phyloP scores from a whole-genome alignment of 2,329 filamentous ascomycete species.

The Neofusicoccum laricinum region DNA sequence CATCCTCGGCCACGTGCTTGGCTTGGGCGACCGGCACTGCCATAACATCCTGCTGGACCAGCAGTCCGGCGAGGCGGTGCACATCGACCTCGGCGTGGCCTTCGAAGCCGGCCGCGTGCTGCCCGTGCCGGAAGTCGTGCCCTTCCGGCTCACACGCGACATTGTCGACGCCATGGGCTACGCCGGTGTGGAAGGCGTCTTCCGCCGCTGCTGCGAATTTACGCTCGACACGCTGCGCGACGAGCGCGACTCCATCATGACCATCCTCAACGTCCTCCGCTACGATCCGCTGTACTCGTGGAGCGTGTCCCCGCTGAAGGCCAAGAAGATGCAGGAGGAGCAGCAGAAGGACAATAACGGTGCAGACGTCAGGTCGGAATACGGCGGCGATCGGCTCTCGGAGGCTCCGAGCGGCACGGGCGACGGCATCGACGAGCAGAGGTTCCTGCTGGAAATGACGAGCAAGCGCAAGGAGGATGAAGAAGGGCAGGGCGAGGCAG shows the following conservation, averaged over 20 bases:
- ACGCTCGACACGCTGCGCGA: slow-evolving; percentile 92
- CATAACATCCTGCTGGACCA: slow-evolving; percentile 95
- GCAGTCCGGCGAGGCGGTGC: slow-evolving; percentile 86
- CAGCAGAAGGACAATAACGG: slow-evolving; percentile 45
- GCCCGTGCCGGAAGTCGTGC: slow-evolving; percentile 91
- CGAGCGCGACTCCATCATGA: slow-evolving; percentile 97
- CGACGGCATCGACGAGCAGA: slow-evolving; percentile 27
- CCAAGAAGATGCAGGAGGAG: slow-evolving; percentile 66
- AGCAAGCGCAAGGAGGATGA: slow-evolving; percentile 37
- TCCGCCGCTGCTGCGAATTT: slow-evolving; percentile 97
- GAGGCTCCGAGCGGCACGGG: slow-evolving; percentile 26
- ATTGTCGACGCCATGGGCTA: slow-evolving; percentile 97
- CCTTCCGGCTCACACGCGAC: slow-evolving; percentile 90
- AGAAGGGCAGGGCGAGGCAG: slow-evolving; percentile 73
- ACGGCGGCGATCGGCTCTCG: slow-evolving; percentile 30
- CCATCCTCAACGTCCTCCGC: slow-evolving; percentile 92
- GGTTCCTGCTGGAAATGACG: slow-evolving; percentile 14
- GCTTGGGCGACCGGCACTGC: slow-evolving; percentile 89
- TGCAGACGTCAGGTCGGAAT: not conserved
- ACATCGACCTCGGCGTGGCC: slow-evolving; percentile 94
- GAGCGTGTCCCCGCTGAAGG: slow-evolving; percentile 73
- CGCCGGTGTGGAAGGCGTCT: slow-evolving; percentile 91
- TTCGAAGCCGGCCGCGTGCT: slow-evolving; percentile 97
- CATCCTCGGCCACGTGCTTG: slow-evolving; percentile 89
- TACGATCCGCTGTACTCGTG: slow-evolving; percentile 97